Percentiles rank a stretch among this genome's conserved stretches.
phyloP scores from a whole-genome alignment of 176 grass and related monocot species.

The Oryza officinalis region DNA sequence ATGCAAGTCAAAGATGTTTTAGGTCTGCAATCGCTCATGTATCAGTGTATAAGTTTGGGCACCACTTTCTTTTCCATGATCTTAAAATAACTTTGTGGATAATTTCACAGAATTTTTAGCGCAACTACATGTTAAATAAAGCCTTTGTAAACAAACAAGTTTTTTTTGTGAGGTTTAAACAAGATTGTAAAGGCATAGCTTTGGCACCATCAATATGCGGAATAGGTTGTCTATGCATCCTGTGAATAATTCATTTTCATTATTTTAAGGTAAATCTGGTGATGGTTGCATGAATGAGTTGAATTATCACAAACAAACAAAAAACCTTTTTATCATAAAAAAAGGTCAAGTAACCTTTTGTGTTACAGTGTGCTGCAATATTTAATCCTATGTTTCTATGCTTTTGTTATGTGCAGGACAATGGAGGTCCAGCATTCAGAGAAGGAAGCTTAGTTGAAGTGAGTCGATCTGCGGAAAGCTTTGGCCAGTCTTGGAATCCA shows the following conservation, averaged over 20 bases:
- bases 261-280: not conserved
- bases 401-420: constrained; percentile 23
- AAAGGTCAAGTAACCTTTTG: not conserved
- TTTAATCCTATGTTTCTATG: not conserved
- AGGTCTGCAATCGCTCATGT: not conserved
- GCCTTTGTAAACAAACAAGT: not conserved
- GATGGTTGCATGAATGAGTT: not conserved
- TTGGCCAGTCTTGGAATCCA: constrained; percentile 35
- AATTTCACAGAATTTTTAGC: not conserved
- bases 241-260: not conserved
- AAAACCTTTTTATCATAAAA: not conserved
- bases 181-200: not conserved
- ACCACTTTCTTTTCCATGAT: not conserved
- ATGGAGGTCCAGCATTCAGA: not conserved
- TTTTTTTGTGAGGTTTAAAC: not conserved
- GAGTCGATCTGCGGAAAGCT: constrained; percentile 27
- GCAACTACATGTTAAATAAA: not conserved
- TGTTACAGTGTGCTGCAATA: not conserved
- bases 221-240: not conserved
- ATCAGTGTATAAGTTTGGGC: not conserved
- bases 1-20: not conserved
- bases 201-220: not conserved
- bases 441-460: constrained; percentile 47
- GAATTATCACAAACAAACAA: not conserved
- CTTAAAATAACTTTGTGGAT: not conserved